Evolutionary conservation across 805 yeast species (phyloP).

Genomic region (Maudiozyma saulgeensis): DNA sequence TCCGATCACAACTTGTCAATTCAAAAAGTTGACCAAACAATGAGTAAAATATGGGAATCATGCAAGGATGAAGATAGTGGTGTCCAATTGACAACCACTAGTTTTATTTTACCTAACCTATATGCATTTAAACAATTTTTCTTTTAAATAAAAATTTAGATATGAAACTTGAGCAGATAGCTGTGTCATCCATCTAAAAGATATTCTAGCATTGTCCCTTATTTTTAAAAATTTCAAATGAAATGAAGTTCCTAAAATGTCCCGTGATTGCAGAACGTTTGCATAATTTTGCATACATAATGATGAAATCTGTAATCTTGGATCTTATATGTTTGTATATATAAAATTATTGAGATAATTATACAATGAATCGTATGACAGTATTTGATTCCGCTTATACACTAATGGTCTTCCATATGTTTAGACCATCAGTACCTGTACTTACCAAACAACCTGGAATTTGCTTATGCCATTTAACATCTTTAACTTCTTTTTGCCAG

Average conservation of each 20-base stretch:
- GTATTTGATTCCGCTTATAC: constrained; percentile 37
- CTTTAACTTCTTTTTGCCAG: constrained; percentile 97
- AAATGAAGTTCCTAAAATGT: too few species aligned
- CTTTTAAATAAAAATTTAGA: background rate
- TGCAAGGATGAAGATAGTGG: constrained; percentile 12
- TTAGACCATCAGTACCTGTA: constrained; percentile 92
- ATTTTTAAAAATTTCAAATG: too few species aligned
- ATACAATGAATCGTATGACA: background rate
- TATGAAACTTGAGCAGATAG: background rate
- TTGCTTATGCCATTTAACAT: constrained; percentile 95
- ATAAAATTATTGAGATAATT: background rate
- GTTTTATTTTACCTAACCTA: constrained; percentile 20
- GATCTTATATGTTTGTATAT: background rate
- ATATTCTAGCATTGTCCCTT: too few species aligned
- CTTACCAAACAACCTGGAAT: constrained; percentile 92
- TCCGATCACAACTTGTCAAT: constrained; percentile 16
- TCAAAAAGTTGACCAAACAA: constrained; percentile 22
- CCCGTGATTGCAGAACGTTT: too few species aligned
- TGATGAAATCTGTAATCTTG: background rate
- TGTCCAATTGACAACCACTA: constrained; percentile 12
- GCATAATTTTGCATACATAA: background rate
- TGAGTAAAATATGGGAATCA: constrained; percentile 12
- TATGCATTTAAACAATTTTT: constrained; percentile 5
- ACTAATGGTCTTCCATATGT: constrained; percentile 93
- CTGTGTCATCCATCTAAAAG: too few species aligned